Evolutionary conservation across 1,284 basidiomycete genomes (phyloP).

Genomic region (Thecaphora thlaspeos): DNA sequence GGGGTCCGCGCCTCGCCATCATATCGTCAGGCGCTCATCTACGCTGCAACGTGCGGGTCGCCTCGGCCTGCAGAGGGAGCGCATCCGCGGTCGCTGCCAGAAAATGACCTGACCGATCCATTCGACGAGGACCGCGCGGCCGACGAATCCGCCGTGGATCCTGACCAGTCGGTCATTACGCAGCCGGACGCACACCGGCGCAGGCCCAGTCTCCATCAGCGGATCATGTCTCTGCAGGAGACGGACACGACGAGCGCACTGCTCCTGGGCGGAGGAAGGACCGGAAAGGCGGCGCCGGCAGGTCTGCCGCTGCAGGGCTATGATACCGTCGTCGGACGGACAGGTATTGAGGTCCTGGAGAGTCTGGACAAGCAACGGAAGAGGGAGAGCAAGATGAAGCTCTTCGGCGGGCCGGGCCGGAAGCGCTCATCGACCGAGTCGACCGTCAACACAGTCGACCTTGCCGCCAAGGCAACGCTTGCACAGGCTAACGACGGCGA

Average conservation of each 20-base stretch:
- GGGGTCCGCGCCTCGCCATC: conserved; percentile 31
- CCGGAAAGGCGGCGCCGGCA: background rate
- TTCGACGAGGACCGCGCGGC: background rate
- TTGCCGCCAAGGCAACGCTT: conserved; percentile 4
- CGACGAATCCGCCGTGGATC: background rate
- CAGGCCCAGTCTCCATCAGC: background rate
- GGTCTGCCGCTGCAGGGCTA: background rate
- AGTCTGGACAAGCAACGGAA: conserved; percentile 27
- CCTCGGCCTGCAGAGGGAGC: background rate
- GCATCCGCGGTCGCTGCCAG: conserved; percentile 38
- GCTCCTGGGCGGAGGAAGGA: background rate
- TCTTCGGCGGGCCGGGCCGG: conserved; percentile 10
- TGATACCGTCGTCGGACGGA: conserved; percentile 21
- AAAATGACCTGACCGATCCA: conserved; percentile 1
- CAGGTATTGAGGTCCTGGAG: conserved; percentile 46
- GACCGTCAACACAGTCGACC: background rate
- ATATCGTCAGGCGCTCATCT: conserved; percentile 17
- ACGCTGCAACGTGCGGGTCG: background rate
- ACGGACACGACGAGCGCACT: background rate
- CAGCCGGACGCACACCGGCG: background rate
- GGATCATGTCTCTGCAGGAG: background rate
- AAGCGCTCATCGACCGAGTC: conserved; percentile 12
- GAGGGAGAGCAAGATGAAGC: conserved; percentile 6
- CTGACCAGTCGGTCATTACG: background rate
- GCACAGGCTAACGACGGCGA: background rate